phyloP scores from a whole-genome alignment of 371 early-diverging fungal species.

The Dichotomocladium elegans region DNA sequence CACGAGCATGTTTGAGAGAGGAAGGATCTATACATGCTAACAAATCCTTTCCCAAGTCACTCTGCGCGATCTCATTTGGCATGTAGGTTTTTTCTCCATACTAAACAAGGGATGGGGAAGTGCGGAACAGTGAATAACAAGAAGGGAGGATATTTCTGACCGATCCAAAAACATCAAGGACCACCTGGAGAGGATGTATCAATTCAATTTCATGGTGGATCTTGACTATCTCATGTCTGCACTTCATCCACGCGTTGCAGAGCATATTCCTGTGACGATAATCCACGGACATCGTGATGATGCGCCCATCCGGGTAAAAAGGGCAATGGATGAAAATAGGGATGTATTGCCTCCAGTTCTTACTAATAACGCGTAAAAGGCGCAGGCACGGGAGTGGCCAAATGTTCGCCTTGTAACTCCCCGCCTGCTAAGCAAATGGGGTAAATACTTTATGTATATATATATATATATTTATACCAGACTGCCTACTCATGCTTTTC shows the following conservation, averaged over 20 bases:
- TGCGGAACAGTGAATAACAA: background rate
- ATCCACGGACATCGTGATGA: conserved; percentile 13
- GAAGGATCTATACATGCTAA: background rate
- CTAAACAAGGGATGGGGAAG: too few relatives aligned
- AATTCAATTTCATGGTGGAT: conserved; percentile 26
- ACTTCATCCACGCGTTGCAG: conserved; percentile 8
- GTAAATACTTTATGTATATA: background rate
- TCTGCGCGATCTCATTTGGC: conserved; percentile 12
- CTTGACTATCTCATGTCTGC: conserved; percentile 16
- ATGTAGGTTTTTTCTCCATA: too few relatives aligned
- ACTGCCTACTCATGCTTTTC: background rate
- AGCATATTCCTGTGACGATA: conserved; percentile 9
- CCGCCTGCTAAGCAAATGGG: conserved; percentile 5
- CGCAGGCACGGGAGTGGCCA: too few relatives aligned
- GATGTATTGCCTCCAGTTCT: too few relatives aligned
- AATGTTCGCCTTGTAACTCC: conserved; percentile 12
- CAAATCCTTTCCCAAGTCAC: background rate
- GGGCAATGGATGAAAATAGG: too few relatives aligned
- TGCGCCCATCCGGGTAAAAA: conserved; percentile 6
- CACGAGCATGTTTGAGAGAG: background rate
- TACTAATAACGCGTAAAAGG: too few relatives aligned
- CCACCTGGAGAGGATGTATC: conserved; percentile 17
- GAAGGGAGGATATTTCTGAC: background rate
- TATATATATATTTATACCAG: background rate
- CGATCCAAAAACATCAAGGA: too few relatives aligned